phyloP scores from a whole-genome alignment of 2,329 filamentous ascomycete species.

The Pseudogymnoascus sp. region DNA sequence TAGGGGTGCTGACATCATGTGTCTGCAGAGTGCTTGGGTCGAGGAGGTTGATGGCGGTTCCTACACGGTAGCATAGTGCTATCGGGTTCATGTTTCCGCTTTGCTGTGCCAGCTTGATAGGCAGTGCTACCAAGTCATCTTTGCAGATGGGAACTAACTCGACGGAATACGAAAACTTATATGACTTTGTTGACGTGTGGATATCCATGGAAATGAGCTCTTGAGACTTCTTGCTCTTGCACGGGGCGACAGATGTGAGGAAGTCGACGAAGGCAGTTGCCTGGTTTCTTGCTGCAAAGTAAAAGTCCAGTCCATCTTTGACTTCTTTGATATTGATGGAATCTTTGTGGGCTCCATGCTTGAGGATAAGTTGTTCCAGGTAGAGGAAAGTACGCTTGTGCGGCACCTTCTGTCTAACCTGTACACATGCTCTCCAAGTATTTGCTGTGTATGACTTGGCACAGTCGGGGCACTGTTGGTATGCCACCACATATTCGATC shows the following conservation, averaged over 20 bases:
- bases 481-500: constrained; percentile 83
- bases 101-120: constrained; percentile 79
- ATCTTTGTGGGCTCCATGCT: constrained; percentile 84
- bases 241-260: constrained; percentile 71
- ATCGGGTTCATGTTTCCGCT: constrained; percentile 85
- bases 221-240: constrained; percentile 75
- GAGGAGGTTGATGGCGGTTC: constrained; percentile 81
- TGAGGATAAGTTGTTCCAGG: constrained; percentile 91
- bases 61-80: constrained; percentile 77
- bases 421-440: constrained; percentile 87
- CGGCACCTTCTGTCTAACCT: constrained; percentile 92
- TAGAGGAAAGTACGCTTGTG: constrained; percentile 83
- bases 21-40: constrained; percentile 89
- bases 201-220: constrained; percentile 90
- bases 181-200: constrained; percentile 83
- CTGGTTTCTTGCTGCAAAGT: constrained; percentile 81
- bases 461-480: constrained; percentile 92
- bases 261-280: constrained; percentile 92
- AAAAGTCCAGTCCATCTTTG: constrained; percentile 94
- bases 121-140: constrained; percentile 90
- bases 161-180: constrained; percentile 88
- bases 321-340: constrained; percentile 98
- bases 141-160: constrained; percentile 94
- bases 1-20: constrained; percentile 70
- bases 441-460: constrained; percentile 94